Conservation (phyloP, 176 grass and related monocot genomes). For the Eleusine coracana region DNA sequence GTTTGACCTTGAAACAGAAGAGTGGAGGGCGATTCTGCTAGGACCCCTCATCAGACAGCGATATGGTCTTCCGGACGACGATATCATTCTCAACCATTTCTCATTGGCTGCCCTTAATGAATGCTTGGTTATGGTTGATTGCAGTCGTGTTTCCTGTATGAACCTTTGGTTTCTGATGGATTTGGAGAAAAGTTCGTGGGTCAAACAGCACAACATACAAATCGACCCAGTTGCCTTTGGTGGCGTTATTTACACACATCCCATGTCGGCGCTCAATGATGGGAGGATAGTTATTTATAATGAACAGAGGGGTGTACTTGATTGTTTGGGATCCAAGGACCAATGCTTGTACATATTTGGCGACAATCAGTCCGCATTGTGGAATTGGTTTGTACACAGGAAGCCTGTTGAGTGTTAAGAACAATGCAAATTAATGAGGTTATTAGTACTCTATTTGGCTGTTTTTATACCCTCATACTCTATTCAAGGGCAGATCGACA, state of each 20-base stretch:
- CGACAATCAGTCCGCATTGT: not conserved
- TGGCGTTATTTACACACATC: not conserved
- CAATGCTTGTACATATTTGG: not conserved
- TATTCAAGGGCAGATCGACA: too few species aligned
- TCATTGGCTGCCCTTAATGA: not conserved
- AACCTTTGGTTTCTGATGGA: not conserved
- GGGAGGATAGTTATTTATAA: not conserved
- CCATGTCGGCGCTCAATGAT: not conserved
- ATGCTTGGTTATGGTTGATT: not conserved
- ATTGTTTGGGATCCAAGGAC: not conserved
- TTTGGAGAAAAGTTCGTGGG: not conserved
- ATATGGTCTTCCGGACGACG: too few species aligned
- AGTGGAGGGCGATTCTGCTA: not conserved
- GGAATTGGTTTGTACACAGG: too few species aligned
- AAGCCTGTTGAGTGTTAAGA: too few species aligned
- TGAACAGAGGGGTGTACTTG: not conserved
- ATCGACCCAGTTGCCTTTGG: not conserved
- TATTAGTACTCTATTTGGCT: not conserved
- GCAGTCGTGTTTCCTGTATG: not conserved
- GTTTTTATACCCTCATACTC: too few species aligned
- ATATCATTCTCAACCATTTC: too few species aligned
- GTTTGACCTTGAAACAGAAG: constrained; percentile 26
- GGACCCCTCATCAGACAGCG: too few species aligned
- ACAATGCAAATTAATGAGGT: too few species aligned
- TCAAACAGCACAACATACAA: not conserved